Evolutionary conservation across 768 basidiomycete genomes (phyloP).

Genomic region (Amanita pallidorosea): DNA sequence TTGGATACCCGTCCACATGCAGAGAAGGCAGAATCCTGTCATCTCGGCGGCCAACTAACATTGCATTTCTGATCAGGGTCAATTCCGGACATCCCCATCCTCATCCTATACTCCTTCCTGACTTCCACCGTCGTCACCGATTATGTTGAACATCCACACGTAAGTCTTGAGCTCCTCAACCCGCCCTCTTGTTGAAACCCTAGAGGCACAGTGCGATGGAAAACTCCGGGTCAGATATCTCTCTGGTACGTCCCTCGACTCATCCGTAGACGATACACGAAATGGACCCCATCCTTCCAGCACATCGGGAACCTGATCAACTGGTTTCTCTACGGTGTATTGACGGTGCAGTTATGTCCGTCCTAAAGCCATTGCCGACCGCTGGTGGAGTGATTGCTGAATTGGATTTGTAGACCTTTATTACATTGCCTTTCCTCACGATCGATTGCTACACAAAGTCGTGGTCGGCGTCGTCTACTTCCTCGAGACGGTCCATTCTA

Average conservation of each 20-base stretch:
- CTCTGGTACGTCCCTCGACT: background rate
- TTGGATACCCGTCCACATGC: no score
- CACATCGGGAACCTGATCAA: constrained; percentile 10
- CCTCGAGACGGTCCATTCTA: constrained; percentile 9
- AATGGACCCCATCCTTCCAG: constrained; percentile 1
- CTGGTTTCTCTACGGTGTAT: constrained; percentile 11
- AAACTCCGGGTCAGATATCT: background rate
- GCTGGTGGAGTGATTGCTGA: background rate
- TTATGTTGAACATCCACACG: background rate
- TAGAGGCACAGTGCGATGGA: background rate
- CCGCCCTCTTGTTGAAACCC: background rate
- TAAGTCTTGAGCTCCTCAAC: background rate
- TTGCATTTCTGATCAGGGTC: no score
- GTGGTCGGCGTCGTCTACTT: constrained; percentile 9
- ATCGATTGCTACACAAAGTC: constrained; percentile 6
- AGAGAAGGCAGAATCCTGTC: no score
- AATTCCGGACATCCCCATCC: background rate
- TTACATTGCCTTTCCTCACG: constrained; percentile 11
- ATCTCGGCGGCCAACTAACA: no score
- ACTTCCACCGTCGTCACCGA: background rate
- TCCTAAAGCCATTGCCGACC: background rate
- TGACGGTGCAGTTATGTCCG: constrained; percentile 12
- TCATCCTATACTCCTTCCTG: no score
- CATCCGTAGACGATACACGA: background rate
- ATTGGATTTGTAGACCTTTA: constrained; percentile 8